Percentiles rank a stretch among this genome's conserved stretches.
Evolutionary conservation across 306 rosid genomes (phyloP).

Genomic region (Rosa lucieae): DNA sequence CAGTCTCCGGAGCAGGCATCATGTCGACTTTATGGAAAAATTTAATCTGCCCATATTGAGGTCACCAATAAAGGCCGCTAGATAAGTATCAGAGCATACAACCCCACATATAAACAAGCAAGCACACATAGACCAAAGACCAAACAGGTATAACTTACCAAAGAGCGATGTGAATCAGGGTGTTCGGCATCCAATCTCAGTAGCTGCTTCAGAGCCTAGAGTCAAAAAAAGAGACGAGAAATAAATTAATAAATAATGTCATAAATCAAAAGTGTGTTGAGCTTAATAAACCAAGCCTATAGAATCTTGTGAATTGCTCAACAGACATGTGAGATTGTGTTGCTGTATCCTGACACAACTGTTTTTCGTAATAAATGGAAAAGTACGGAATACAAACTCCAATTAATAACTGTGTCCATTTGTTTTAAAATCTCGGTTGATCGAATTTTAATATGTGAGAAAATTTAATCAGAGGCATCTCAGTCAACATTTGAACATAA

Average conservation of each 20-base stretch:
- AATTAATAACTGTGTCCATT: neutral
- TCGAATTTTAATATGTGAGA: neutral
- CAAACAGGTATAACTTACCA: constrained; percentile 51
- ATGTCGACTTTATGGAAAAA: constrained; percentile 80
- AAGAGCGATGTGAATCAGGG: constrained; percentile 90
- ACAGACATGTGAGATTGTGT: neutral
- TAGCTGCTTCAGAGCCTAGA: constrained; percentile 89
- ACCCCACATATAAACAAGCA: neutral
- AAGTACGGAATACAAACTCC: neutral
- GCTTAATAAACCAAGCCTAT: too few species aligned
- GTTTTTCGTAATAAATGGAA: neutral
- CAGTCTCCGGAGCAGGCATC: constrained; percentile 63
- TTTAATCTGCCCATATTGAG: constrained; percentile 60
- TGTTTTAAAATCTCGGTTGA: neutral
- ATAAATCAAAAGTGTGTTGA: neutral
- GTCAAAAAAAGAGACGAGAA: constrained; percentile 10
- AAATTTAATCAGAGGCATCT: neutral
- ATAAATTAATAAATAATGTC: constrained; percentile 2
- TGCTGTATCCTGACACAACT: neutral
- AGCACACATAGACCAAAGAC: neutral
- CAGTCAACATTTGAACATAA: neutral
- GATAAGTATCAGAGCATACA: neutral
- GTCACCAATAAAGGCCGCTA: constrained; percentile 23
- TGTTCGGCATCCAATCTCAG: constrained; percentile 85
- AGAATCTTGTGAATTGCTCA: neutral